Percentiles rank a stretch among this genome's conserved stretches.
Conservation (phyloP, 1,284 basidiomycete species). For the Boletus subluridellus region DNA sequence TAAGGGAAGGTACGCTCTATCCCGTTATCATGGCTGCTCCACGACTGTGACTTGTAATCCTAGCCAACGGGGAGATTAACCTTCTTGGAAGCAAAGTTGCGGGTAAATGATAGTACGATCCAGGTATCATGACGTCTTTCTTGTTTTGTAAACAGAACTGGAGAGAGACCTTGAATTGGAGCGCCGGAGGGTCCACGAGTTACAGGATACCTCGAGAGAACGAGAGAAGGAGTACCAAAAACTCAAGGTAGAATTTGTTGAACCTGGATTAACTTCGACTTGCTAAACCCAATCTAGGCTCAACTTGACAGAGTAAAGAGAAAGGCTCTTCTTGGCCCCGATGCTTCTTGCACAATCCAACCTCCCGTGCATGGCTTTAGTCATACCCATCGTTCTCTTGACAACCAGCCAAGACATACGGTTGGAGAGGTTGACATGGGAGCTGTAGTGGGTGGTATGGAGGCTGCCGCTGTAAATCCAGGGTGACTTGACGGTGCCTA, state of each 20-base stretch:
- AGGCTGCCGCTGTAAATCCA: constrained; percentile 55
- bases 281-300: constrained; percentile 45
- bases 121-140: background rate
- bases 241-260: constrained; percentile 54
- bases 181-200: constrained; percentile 63
- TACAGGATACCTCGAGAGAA: constrained; percentile 70
- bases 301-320: constrained; percentile 81
- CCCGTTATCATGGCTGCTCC: background rate
- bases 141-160: constrained; percentile 46
- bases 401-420: constrained; percentile 19
- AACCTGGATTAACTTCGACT: constrained; percentile 38
- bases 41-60: constrained; percentile 2
- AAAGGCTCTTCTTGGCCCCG: constrained; percentile 58
- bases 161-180: constrained; percentile 78
- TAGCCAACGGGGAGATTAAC: constrained; percentile 75
- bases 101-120: constrained; percentile 39
- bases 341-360: constrained; percentile 19
- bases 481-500: background rate
- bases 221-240: constrained; percentile 84
- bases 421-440: constrained; percentile 45
- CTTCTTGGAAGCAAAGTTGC: constrained; percentile 63
- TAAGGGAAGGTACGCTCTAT: constrained; percentile 61
- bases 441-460: constrained; percentile 65
- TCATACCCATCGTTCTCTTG: constrained; percentile 20
- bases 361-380: constrained; percentile 12